Evolutionary conservation across 805 yeast species (phyloP), one percentile per base, ranked within the genome.

Genomic region (Hanseniaspora mollemarum): DNA sequence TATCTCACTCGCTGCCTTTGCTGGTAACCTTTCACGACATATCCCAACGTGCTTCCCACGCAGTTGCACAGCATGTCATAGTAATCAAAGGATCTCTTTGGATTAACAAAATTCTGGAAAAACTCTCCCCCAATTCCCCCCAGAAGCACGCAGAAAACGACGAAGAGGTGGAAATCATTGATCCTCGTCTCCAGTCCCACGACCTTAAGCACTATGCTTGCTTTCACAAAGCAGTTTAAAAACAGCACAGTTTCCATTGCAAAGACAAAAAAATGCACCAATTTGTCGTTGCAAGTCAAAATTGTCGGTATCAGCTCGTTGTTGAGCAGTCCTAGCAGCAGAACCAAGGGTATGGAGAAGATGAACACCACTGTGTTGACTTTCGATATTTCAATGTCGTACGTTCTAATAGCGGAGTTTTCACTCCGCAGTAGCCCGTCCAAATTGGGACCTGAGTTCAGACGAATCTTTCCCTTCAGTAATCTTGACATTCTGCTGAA

Each of bases 71-170:
- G 43, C 18, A 78, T 77, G 57, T 78, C 84, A 43, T 55, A 43
- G 1, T 59, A 43, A 54, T 78, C 84, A 60, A 77, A 78, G 0
- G 63, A 62, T 48, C 84, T 58, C 2, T 54, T 57, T 0, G 77
- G 73, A 37, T 51, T 51, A 35, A 75, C 65, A 2, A 73, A 35
- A 16, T 69, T 69, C 55, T 78, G 84, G 1, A 70, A 50, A 43
- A 71, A 63, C 57, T 78, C 84, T 62, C 78, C 78, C 2, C 67
- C 65, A 2, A 77, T 59, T 13, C 75, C 65, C 0, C 72, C 80
- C 2, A 66, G 67, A 1, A 72, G n/a, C 0, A 77, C 67, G 58
- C 82, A 77, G 3, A 68, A 56, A 0, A 66, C 15, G 8, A 74
- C 54, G 0, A 77, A 68, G 33, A 73, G 26, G 24, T 59, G 64